Percentiles rank a stretch among this genome's conserved stretches.
Conservation (phyloP, 352 stramenopile species). For the Globisporangium abappressorium region DNA sequence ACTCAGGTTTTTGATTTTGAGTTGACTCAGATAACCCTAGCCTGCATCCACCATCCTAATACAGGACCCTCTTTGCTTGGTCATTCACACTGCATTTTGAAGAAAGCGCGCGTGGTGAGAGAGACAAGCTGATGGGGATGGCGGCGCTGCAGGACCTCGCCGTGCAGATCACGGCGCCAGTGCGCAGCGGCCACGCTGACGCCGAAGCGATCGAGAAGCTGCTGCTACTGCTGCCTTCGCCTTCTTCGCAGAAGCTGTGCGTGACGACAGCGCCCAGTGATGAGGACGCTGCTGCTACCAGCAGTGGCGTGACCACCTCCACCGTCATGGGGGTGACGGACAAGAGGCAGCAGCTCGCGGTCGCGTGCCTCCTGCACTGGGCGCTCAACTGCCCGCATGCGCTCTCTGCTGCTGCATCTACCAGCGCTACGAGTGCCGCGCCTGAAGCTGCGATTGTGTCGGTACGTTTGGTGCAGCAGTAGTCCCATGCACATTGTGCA, state of each 20-base stretch:
- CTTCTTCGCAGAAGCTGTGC: background rate
- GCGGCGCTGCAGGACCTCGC: slow-evolving; percentile 21
- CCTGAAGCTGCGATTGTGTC: slow-evolving; percentile 23
- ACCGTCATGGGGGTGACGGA: slow-evolving; percentile 27
- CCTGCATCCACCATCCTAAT: slow-evolving; percentile 2
- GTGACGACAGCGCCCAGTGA: background rate
- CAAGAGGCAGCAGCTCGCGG: slow-evolving; percentile 45
- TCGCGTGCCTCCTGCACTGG: slow-evolving; percentile 57
- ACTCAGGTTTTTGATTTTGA: background rate
- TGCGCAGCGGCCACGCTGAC: slow-evolving; percentile 7
- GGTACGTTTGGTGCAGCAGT: background rate
- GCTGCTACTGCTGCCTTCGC: slow-evolving; percentile 1
- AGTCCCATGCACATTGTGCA: background rate
- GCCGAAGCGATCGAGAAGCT: slow-evolving; percentile 11
- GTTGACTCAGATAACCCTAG: background rate
- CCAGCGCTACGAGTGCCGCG: slow-evolving; percentile 7
- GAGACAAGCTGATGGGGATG: slow-evolving; percentile 27
- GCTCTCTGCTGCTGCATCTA: background rate
- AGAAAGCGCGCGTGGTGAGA: slow-evolving; percentile 3
- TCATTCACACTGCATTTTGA: slow-evolving; percentile 5
- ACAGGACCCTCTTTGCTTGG: slow-evolving; percentile 5
- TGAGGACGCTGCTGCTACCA: background rate
- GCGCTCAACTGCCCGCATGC: slow-evolving; percentile 22
- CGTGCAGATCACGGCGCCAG: slow-evolving; percentile 21
- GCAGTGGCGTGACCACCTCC: background rate